These are phyloP conservation scores for Cryptococcus amylolentus DNA, from an alignment of 1,284 basidiomycete genomes.

Conservation along the genomic window DNA sequence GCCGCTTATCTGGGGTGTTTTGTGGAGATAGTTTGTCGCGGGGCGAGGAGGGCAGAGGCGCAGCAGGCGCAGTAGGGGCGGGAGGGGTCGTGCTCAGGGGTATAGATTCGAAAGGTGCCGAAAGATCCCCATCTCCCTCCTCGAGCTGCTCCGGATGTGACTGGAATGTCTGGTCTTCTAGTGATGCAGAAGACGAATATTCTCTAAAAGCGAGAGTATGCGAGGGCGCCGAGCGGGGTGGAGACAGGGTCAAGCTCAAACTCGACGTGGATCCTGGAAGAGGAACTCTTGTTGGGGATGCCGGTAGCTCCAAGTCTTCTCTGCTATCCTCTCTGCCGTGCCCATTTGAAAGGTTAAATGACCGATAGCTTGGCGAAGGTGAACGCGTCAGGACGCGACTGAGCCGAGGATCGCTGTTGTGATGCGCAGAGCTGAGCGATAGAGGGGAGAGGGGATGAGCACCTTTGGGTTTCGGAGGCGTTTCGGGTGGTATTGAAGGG, in stretches of 20 bases:
- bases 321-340: neutral
- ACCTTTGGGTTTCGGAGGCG: neutral
- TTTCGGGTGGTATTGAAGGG: neutral
- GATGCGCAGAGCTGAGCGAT: neutral
- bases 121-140: conserved; percentile 13
- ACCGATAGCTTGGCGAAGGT: conserved; percentile 1
- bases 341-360: neutral
- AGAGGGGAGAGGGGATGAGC: neutral
- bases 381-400: conserved; percentile 3
- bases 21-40: conserved; percentile 5
- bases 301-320: neutral
- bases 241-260: neutral
- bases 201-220: conserved; percentile 5
- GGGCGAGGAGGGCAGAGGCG: conserved; percentile 22
- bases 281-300: conserved; percentile 7
- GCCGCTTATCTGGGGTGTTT: conserved; percentile 4
- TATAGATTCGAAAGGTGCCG: conserved; percentile 40
- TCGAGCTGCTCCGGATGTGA: conserved; percentile 1
- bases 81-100: conserved; percentile 26
- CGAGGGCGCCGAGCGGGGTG: conserved; percentile 7
- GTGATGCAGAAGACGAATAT: conserved; percentile 8
- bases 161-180: conserved; percentile 9
- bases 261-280: conserved; percentile 9
- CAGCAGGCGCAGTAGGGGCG: conserved; percentile 1
- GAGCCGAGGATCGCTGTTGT: neutral